A percentile compares a stretch with the other conserved stretches of the same genome.
These are phyloP conservation scores for Coleophoma crateriformis DNA, from an alignment of 2,329 filamentous ascomycete species.

Conservation along the genomic window DNA sequence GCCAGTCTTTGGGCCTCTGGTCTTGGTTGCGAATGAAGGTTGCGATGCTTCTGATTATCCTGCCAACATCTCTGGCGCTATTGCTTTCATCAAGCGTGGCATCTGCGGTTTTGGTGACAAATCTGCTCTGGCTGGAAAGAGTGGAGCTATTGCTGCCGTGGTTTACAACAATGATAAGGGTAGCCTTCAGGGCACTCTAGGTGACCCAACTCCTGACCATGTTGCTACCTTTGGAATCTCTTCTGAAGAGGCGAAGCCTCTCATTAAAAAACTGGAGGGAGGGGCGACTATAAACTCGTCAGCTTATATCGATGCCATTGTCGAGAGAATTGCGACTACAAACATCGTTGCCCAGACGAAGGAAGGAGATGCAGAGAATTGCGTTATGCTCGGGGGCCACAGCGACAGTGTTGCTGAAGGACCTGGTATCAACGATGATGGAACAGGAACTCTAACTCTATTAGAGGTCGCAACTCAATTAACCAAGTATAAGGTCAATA, in stretches of 20 bases:
- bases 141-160: constrained; percentile 65
- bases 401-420: constrained; percentile 58
- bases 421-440: constrained; percentile 40
- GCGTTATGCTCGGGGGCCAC: constrained; percentile 61
- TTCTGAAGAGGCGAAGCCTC: constrained; percentile 49
- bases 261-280: constrained; percentile 46
- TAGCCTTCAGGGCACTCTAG: constrained; percentile 62
- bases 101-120: constrained; percentile 68
- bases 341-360: constrained; percentile 61
- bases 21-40: constrained; percentile 57
- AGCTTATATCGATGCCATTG: constrained; percentile 54
- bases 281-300: constrained; percentile 46
- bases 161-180: constrained; percentile 66
- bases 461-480: constrained; percentile 59
- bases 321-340: constrained; percentile 31
- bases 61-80: constrained; percentile 48
- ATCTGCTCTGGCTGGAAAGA: constrained; percentile 59
- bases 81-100: constrained; percentile 68
- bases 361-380: constrained; percentile 54
- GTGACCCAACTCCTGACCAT: constrained; percentile 50
- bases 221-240: constrained; percentile 65
- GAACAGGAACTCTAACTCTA: constrained; percentile 37
- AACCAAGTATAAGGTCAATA: constrained; percentile 51
- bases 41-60: constrained; percentile 62
- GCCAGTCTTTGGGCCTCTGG: constrained; percentile 52